phyloP scores from a whole-genome alignment of 176 grass and related monocot genomes.

The Pharus latifolius region DNA sequence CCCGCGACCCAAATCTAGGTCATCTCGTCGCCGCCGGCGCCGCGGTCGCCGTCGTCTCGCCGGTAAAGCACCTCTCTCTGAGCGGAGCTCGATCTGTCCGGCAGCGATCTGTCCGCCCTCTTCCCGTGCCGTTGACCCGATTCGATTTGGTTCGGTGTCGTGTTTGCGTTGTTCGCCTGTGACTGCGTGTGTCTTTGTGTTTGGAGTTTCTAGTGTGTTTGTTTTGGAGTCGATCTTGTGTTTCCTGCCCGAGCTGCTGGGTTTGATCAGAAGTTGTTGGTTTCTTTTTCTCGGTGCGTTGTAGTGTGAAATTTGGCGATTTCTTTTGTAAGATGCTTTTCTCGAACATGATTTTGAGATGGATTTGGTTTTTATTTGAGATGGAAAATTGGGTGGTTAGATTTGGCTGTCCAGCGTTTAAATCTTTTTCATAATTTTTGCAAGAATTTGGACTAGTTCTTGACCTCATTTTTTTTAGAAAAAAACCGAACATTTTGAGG shows the following conservation, averaged over 20 bases:
- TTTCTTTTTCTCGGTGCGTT: too few relatives aligned
- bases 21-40: not conserved
- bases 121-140: slow-evolving; percentile 13
- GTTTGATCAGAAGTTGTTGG: too few relatives aligned
- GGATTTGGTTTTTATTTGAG: too few relatives aligned
- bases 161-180: not conserved
- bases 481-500: too few relatives aligned
- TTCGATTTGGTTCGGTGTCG: not conserved
- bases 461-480: too few relatives aligned
- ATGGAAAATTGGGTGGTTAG: too few relatives aligned
- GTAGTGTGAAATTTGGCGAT: too few relatives aligned
- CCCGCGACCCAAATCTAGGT: slow-evolving; percentile 1
- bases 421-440: too few relatives aligned
- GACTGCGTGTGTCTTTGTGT: not conserved
- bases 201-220: not conserved
- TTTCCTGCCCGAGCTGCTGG: not conserved
- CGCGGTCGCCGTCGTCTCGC: not conserved
- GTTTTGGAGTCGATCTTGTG: slow-evolving; percentile 1
- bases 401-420: too few relatives aligned
- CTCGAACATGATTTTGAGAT: too few relatives aligned
- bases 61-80: slow-evolving; percentile 4
- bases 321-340: too few relatives aligned
- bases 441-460: too few relatives aligned
- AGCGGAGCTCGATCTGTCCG: not conserved
- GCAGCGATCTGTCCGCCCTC: slow-evolving; percentile 18